Base-by-base conservation (phyloP, 768 basidiomycete species). In the Suillus brevipes region DNA sequence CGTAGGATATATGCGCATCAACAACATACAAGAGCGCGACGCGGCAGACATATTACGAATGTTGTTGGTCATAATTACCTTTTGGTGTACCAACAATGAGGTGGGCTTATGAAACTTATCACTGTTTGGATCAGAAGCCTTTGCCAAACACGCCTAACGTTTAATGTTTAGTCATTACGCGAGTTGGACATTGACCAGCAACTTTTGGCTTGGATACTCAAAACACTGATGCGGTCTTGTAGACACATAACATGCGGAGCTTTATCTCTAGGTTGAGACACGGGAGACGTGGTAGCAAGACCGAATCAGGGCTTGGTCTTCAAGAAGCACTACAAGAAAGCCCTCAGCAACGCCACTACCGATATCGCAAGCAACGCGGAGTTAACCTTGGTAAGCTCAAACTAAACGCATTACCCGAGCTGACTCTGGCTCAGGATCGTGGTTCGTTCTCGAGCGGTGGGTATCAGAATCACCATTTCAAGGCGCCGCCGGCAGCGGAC, bases 401-500 rank as follows among this genome's bases (percentile, higher is more conserved):
- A 36, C 60, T 28, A 23, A 65, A 28, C 38, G 37, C 18, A 47
- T 36, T 65, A 58, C 38, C 50, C 25, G 25, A 58, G 64, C 55
- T 42, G 70, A 60, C 47, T 14, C 61, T 62, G 34, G 9, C 25
- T 34, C 65, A 91, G 89, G 90, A 1, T 88, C 85, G 8, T 91
- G 89, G 90, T 93, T 94, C 67, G 87, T 90, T 4, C 82, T 91
- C 20, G 92, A 94, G 74, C 78, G 84, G 40, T 94, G 92, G 92
- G 91, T 94, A 45, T 73, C 85, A 16, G 83, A 86, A 2, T 57
- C 73, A 0, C 89, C 89, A 0, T 94, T 88, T 70, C 77, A 74
- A 2, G 72, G 75, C 18, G 89, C 91, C 10, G 72, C 66, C 14
- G 64, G 76, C 23, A 87, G 88, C 4, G 86, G 80, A 0, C 83